Evolutionary conservation across 176 grass and related monocot species (phyloP), one percentile per base, ranked within the genome.

Genomic region (Aegilops tauschii): DNA sequence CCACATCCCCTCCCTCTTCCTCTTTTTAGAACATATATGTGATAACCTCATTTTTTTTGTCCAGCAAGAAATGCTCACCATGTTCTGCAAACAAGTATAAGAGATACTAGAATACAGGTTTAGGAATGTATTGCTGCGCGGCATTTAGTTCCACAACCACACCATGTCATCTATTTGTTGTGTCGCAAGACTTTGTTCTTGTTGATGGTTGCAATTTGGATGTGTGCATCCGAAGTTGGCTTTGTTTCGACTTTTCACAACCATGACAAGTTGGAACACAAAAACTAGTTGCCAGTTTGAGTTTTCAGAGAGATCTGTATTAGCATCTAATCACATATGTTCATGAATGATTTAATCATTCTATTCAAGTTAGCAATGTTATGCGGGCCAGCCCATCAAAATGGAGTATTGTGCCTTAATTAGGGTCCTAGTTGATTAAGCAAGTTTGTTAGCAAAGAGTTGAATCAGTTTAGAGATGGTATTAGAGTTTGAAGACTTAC

Each of bases 141-240:
- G 18, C 54, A 37, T 78, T 78, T 61, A 78, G 54, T 78, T 37
- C 76, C 54, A 78, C 35, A 61, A 78, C 35, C 52, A 61, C 76
- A 39, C 11, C 34, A 61, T 62, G 77, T 62, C 35, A 61, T 37
- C 9, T 36, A 39, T 39, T 61, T 39, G 21, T 40, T 40, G 56
- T 62, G 56, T 27, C n/a, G 56, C 32, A 63, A 62, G 13, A 79
- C 77, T 79, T 62, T 79, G 34, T 23, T 80, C 20, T 35, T 69
- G 65, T 69, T 35, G 13, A 64, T 14, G 58, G 58, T 28, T 16
- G 35, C 58, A 3, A 44, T 64, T 64, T 80, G 65, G 59, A 80
- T 12, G 6, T 80, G 59, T 9, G 13, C 77, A 40, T 80, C 61
- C 12, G n/a, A 80, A 65, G 12, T 65, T 80, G 36, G 36, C 14